Percentiles rank a stretch among this genome's conserved stretches.
These are phyloP conservation scores for Citrullus amarus DNA, from an alignment of 306 rosid species.

Conservation along the genomic window DNA sequence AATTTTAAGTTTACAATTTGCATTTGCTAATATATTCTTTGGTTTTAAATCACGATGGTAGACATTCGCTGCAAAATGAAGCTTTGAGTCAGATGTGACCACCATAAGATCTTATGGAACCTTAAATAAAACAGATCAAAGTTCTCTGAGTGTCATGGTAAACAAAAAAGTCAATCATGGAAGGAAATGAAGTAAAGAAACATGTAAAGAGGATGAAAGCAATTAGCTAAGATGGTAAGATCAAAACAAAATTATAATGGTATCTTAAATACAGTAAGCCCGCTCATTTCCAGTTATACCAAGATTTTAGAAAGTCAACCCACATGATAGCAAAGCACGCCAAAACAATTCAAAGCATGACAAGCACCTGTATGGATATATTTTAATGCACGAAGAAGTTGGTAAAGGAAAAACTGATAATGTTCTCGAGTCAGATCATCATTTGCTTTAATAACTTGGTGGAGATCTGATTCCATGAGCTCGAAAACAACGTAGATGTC, in stretches of 20 bases:
- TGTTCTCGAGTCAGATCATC: constrained; percentile 86
- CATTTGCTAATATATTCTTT: constrained; percentile 91
- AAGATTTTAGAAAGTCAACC: background rate
- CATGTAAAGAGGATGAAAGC: background rate
- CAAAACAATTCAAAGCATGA: background rate
- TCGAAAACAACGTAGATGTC: constrained; percentile 92
- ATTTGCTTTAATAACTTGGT: constrained; percentile 92
- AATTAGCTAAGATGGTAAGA: background rate
- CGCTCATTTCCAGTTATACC: background rate
- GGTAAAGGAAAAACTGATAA: constrained; percentile 90
- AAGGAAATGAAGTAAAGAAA: background rate
- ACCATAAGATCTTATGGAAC: background rate
- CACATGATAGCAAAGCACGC: background rate
- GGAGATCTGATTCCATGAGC: constrained; percentile 97
- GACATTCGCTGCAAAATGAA: constrained; percentile 64
- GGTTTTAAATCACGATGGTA: constrained; percentile 96
- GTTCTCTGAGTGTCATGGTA: background rate
- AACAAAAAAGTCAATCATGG: background rate
- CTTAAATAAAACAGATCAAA: background rate
- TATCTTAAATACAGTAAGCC: background rate
- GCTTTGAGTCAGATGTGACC: constrained; percentile 21
- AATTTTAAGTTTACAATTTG: constrained; percentile 91
- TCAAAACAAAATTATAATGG: background rate
- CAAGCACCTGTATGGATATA: constrained; percentile 77
- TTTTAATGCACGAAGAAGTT: constrained; percentile 91